These are phyloP conservation scores for Fomes fomentarius DNA, from an alignment of 1,284 basidiomycete genomes.

Conservation along the genomic window DNA sequence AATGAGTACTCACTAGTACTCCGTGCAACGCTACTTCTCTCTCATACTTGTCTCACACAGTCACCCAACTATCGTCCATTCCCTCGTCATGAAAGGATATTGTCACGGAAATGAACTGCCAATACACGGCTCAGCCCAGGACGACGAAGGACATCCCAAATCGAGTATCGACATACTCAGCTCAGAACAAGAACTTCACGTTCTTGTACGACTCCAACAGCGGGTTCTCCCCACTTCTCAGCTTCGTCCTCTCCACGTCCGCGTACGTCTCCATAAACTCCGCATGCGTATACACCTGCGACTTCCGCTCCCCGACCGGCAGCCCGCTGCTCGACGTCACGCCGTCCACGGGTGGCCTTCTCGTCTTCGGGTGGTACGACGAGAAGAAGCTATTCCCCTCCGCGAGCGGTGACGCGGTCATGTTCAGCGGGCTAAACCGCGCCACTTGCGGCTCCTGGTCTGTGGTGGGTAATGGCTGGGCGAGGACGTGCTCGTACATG, in stretches of 20 bases:
- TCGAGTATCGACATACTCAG: no score
- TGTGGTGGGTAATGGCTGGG: constrained; percentile 46
- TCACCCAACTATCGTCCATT: no score
- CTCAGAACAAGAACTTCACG: constrained; percentile 83
- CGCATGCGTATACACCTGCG: constrained; percentile 80
- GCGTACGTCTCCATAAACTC: constrained; percentile 87
- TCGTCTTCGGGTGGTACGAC: constrained; percentile 57
- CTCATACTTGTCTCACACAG: no score
- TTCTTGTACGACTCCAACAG: constrained; percentile 88
- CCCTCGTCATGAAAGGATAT: no score
- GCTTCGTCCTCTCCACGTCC: constrained; percentile 65
- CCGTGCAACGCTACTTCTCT: no score
- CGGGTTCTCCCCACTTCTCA: constrained; percentile 85
- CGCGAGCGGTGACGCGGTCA: constrained; percentile 51
- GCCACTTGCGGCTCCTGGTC: constrained; percentile 37
- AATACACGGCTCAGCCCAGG: no score
- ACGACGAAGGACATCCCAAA: no score
- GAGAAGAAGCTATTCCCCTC: constrained; percentile 73
- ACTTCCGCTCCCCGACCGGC: constrained; percentile 79
- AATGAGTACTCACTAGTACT: no score
- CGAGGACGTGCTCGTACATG: constrained; percentile 85
- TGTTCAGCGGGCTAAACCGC: constrained; percentile 30
- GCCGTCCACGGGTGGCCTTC: constrained; percentile 67
- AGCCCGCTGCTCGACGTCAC: constrained; percentile 74
- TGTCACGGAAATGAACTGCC: no score